phyloP scores from a whole-genome alignment of 371 early-diverging fungal genomes.

The Thermomucor indicae-seudaticae region DNA sequence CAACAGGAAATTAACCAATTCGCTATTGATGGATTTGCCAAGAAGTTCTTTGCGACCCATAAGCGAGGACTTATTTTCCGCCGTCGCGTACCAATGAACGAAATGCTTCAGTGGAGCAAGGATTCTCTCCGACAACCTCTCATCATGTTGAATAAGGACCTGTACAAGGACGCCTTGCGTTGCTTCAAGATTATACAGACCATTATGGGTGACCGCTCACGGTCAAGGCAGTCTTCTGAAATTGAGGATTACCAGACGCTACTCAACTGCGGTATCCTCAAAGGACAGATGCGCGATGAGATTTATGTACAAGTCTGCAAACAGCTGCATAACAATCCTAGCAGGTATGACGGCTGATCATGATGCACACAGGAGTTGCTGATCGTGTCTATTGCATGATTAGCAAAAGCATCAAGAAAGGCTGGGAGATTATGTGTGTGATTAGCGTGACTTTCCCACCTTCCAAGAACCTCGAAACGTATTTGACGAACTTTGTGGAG shows the following conservation, averaged over 20 bases:
- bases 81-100: conserved; percentile 81
- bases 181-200: conserved; percentile 84
- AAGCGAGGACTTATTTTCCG: conserved; percentile 76
- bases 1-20: conserved; percentile 73
- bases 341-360: conserved; percentile 35
- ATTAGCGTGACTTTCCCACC: conserved; percentile 89
- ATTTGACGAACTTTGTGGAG: conserved; percentile 76
- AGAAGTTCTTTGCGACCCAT: conserved; percentile 88
- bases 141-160: conserved; percentile 71
- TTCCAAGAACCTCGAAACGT: conserved; percentile 84
- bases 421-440: conserved; percentile 89
- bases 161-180: conserved; percentile 82
- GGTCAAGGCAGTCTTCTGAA: conserved; percentile 24
- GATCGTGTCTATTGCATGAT: not conserved
- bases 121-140: conserved; percentile 79
- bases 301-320: conserved; percentile 93
- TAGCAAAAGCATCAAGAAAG: conserved; percentile 69
- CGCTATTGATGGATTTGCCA: conserved; percentile 88
- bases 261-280: conserved; percentile 69
- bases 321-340: conserved; percentile 84
- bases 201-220: conserved; percentile 76
- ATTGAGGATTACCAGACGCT: conserved; percentile 72
- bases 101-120: conserved; percentile 83
- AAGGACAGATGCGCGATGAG: conserved; percentile 86
- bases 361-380: not conserved